Evolutionary conservation across 1,284 basidiomycete genomes (phyloP), one percentile per base, ranked within the genome.

Genomic region (Tranzscheliella williamsii): DNA sequence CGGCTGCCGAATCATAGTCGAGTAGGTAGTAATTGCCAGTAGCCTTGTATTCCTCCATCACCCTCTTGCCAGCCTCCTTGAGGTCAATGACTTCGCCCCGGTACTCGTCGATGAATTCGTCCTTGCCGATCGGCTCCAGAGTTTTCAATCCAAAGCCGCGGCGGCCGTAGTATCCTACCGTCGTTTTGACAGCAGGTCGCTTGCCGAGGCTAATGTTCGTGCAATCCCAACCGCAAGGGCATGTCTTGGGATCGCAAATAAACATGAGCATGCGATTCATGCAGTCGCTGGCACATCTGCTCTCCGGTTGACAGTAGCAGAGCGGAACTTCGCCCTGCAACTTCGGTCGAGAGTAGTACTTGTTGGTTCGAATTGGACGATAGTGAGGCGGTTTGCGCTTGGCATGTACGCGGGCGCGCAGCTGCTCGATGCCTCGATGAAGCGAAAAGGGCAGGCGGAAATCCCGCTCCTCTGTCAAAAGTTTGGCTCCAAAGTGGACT

Each of bases 21-120:
- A 75, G 41, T 35, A 72, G 43, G 51, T 75, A 75, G 33, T 42
- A 75, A 41, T 73, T 72, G 30, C 70, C 69, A 4, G 51, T 62
- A 3, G 56, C 49, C 35, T 61, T 62, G 51, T 75, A 75, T 35
- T 54, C 39, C 22, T 67, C 62, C 12, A 33, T 62, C 20, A 63
- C 62, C 21, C 73, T 54, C 32, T 70, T 63, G n/a, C 43, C 44
- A 3, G 57, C 58, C 45, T 75, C 70, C 18, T 38, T 30, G 7
- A 68, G 40, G 24, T 72, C 41, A 53, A 75, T 72, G 15, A 75
- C 63, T 38, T 75, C 73, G 26, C 73, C 73, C 20, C 73, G 65
- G 34, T 75, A 75, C 47, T 75, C 71, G 42, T 67, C 71, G 37
- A 75, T 57, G 24, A 72, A 72, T 7, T 55, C 47, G 18, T 57